Base-by-base conservation (phyloP, 1,139 yeast genomes). In the Entelexis paramagnoliae region DNA sequence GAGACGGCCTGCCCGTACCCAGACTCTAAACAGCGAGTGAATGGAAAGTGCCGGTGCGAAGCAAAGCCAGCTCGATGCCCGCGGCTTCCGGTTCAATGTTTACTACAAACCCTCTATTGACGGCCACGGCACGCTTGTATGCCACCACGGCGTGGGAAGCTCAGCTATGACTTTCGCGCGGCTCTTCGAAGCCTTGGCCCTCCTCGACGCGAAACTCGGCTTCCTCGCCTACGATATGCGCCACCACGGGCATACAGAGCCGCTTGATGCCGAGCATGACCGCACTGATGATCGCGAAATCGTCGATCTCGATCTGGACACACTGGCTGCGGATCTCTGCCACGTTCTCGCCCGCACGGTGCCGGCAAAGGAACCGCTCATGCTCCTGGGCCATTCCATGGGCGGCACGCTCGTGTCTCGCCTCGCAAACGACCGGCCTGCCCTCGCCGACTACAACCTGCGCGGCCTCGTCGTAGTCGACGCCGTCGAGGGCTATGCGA, bases 71-170 rank as follows among this genome's bases (percentile, higher is more conserved):
- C 40, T 55, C 3, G 19, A 7, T 3, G 50, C 39, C 22, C 48
- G 42, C 26, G 60, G 57, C 6, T 48, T 52, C 34, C 9, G 24
- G 2, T 56, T 56, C 49, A 42, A 50, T 30, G 54, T 48, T 14
- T 49, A 45, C 24, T 26, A 14, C 26, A 51, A 40, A 24, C 54
- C 51, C 0, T 35, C 42, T 32, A 24, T 13, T 1, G 51, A 48
- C 22, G 47, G 34, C 10, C 54, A 53, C 28, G 59, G 59, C 8
- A 34, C 87, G 1, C 79, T 84, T 59, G 69, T 89, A 1, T 80
- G 81, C 58, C 93, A 86, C 58, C 99, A 91, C 65, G 99, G 99
- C 5, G 96, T 96, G 1, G 98, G 97, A 0, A 88, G 96, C 1
- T 78, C 86, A 2, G 87, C 83, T 0, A 70, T 86, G 68, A 75